These are phyloP conservation scores for Oryza glaberrima DNA, from an alignment of 176 grass and related monocot species.

Conservation along the genomic window DNA sequence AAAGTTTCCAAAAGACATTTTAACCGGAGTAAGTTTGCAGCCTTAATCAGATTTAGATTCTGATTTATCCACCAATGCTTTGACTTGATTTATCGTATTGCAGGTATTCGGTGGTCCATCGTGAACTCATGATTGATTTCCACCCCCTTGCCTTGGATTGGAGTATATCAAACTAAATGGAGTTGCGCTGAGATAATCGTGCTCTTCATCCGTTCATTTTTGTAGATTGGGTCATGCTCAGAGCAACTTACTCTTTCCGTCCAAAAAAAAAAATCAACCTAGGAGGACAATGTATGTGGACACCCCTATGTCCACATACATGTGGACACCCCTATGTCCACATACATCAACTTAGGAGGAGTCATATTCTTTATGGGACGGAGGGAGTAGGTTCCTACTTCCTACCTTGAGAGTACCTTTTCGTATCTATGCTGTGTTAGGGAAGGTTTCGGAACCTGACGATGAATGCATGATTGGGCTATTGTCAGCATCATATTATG, in stretches of 20 bases:
- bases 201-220: not conserved
- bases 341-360: too few relatives aligned
- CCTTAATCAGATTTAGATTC: conserved; percentile 3
- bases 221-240: not conserved
- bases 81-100: conserved; percentile 2
- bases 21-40: conserved; percentile 62
- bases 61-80: not conserved
- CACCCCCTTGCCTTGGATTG: not conserved
- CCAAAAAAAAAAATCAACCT: too few relatives aligned
- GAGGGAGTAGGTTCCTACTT: not conserved
- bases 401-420: not conserved
- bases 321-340: too few relatives aligned
- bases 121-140: conserved; percentile 43
- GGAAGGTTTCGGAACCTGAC: not conserved
- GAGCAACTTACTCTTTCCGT: not conserved
- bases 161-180: conserved; percentile 19
- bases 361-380: too few relatives aligned
- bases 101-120: conserved; percentile 59
- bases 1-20: conserved; percentile 70
- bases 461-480: not conserved
- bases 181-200: not conserved
- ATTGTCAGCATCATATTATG: too few relatives aligned
- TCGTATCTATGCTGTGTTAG: not conserved
- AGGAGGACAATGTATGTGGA: too few relatives aligned
- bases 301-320: too few relatives aligned